Evolutionary conservation across 2,329 filamentous ascomycete genomes (phyloP), one percentile per base, ranked within the genome.

Genomic region (Apiospora kogelbergensis): DNA sequence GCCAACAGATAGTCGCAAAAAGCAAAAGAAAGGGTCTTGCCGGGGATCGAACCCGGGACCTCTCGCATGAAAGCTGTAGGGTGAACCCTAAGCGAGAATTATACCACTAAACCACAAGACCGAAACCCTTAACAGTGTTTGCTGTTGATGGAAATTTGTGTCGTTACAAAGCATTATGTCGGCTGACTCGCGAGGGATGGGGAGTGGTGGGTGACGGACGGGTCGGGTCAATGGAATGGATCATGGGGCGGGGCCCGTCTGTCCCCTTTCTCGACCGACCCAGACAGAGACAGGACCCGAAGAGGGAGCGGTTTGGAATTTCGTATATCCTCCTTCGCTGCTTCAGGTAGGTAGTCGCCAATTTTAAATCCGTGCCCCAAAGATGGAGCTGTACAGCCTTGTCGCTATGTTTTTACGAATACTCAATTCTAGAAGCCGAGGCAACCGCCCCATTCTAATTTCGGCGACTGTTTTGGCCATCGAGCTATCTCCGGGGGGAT

Each of bases 81-180:
- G 53, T 60, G 53, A 37, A 60, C 53, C 53, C 53, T 60, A 60
- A 60, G 53, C 53, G 53, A 60, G 53, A 60, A 60, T 60, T 60
- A 60, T 60, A 60, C 53, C 53, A 60, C 53, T 60, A 60, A 60
- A 60, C 53, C 53, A 60, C 53, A 60, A 60, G 53, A 60, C 53
- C 53, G 53, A 60, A 60, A 60, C 53, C 53, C 53, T 60, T 60
- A 11, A 17, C 53, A 22, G 17, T n/a, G 10, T 17, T 13, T 60
- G 9, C 30, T 60, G 30, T 37, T 60, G 17, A 9, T 60, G 17
- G 11, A 37, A 37, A 60, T 13, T 2, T 6, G 20, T 3, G 2
- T 9, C 3, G 26, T 9, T 57, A 33, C 3, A 7, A 10, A 3
- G 11, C 9, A 1, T 24, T 20, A 33, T 20, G 9, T 20, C 2